These are phyloP conservation scores for Macrotyloma uniflorum DNA, from an alignment of 306 rosid genomes.

Conservation along the genomic window DNA sequence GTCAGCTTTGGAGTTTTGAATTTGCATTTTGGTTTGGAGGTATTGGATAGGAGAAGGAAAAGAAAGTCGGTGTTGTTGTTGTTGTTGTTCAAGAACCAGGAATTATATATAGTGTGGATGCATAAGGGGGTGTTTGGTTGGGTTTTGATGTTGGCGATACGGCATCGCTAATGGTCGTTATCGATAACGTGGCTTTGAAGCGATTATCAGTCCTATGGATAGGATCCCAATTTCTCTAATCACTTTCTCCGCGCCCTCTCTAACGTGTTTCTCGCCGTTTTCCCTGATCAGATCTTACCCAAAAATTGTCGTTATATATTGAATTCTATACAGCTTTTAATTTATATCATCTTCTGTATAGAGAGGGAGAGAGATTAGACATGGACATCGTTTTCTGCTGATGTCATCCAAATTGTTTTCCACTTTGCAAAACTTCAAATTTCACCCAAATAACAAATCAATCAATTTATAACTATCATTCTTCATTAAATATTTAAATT, in stretches of 20 bases:
- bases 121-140: neutral
- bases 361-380: no score
- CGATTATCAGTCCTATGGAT: neutral
- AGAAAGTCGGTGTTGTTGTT: no score
- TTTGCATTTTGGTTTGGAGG: neutral
- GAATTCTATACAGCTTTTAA: no score
- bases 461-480: no score
- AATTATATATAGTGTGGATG: neutral
- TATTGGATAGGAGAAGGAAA: neutral
- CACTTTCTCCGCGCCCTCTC: constrained; percentile 45
- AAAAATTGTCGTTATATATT: no score
- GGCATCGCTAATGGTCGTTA: neutral
- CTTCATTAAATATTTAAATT: no score
- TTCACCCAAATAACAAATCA: no score
- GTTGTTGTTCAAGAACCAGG: neutral
- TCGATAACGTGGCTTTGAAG: constrained; percentile 40
- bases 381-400: no score
- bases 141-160: constrained; percentile 13
- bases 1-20: neutral
- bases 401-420: no score
- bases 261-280: neutral
- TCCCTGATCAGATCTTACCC: no score
- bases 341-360: no score
- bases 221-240: neutral
- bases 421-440: no score